phyloP scores from a whole-genome alignment of 192 early-diverging fungal genomes.

The Podila minutissima region DNA sequence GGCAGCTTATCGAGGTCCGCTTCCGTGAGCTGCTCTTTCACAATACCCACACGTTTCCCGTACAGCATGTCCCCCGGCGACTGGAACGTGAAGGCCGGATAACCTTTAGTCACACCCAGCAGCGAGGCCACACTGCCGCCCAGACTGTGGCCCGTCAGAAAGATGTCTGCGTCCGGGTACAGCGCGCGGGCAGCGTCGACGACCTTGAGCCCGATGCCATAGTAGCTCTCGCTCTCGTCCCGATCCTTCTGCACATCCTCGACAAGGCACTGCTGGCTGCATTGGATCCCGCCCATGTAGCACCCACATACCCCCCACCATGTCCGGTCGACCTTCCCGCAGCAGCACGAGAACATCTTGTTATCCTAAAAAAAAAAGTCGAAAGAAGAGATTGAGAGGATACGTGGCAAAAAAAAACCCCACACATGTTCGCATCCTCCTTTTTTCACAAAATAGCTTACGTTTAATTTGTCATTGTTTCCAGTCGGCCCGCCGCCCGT shows the following conservation, averaged over 20 bases:
- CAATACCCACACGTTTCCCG: conserved; percentile 68
- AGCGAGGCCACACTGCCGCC: conserved; percentile 72
- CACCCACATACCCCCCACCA: conserved; percentile 92
- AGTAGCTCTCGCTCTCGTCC: conserved; percentile 63
- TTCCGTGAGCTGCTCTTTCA: conserved; percentile 8
- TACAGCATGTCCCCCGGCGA: conserved; percentile 82
- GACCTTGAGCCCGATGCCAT: conserved; percentile 64
- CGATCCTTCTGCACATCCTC: conserved; percentile 40
- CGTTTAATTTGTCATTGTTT: conserved; percentile 77
- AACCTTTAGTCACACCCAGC: conserved; percentile 80
- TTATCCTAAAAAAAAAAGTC: conserved; percentile 70
- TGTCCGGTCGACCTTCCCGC: conserved; percentile 81
- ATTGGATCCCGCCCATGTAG: conserved; percentile 64
- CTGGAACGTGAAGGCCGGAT: conserved; percentile 85
- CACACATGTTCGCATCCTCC: not conserved
- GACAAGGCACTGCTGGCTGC: conserved; percentile 68
- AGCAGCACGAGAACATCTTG: conserved; percentile 96
- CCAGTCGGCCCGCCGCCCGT: conserved; percentile 72
- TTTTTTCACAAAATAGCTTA: conserved; percentile 11
- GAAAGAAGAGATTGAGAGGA: not conserved
- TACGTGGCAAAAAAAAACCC: conserved; percentile 2
- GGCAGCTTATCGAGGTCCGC: conserved; percentile 64
- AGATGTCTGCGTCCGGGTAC: conserved; percentile 76
- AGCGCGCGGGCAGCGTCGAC: conserved; percentile 64
- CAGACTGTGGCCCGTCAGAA: conserved; percentile 86